Evolutionary conservation across 1,284 basidiomycete genomes (phyloP), one percentile per base, ranked within the genome.

Genomic region (Apiotrichum sp.): DNA sequence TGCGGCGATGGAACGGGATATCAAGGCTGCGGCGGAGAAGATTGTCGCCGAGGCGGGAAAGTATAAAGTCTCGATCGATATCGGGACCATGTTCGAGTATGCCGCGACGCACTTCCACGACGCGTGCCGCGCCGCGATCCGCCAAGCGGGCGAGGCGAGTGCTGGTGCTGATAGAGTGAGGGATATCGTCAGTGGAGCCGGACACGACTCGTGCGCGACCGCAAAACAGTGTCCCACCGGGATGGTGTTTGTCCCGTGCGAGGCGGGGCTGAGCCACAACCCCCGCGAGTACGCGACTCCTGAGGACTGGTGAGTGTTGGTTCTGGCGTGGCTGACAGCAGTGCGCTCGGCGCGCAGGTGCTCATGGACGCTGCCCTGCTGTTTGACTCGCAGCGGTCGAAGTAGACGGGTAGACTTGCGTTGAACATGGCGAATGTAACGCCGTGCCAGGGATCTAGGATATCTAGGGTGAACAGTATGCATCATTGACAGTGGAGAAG

Each of bases 241-340:
- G n/a, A 69, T 69, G 67, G 56, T 69, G 32, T 69, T 69, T 45
- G 58, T 69, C 34, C 60, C 63, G 5, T 68, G 66, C 54, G 53
- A 61, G 14, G 66, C 63, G 29, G 67, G 67, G 0, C 43, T 68
- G 13, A 62, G 61, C 7, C 67, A 69, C 56, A 63, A 67, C 36
- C 62, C 64, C 3, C 53, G 47, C n/a, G 67, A 69, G 46, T 69
- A 58, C 45, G 56, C 67, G 0, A 56, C 57, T 0, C 55, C 61
- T 0, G 62, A 67, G 50, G 65, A 65, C 45, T 60, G 58, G 47
- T 49, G 47, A 41, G n/a, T 2, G 13, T 31, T n/a, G 33, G 22
- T 6, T 10, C 4, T 5, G n/a, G 29, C 16, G 6, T 41, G 8
- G 10, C 39, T 40, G 39, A 49, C 47, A 3, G 2, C 38, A 49